A percentile compares a stretch with the other conserved stretches of the same genome.
These are phyloP conservation scores for Gastrolobium villosum DNA, from an alignment of 306 rosid genomes.

Conservation along the genomic window DNA sequence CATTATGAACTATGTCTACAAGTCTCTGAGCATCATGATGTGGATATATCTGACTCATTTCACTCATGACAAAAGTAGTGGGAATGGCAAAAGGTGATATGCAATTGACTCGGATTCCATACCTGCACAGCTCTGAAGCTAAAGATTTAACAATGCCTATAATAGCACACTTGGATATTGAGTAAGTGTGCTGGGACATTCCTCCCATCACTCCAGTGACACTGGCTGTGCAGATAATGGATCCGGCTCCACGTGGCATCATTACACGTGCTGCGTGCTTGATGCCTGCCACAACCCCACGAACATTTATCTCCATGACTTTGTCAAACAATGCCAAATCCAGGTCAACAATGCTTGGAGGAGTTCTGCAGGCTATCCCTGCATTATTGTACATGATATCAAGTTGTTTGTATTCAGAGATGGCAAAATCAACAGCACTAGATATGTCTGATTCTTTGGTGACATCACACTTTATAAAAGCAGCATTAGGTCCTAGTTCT, in stretches of 20 bases:
- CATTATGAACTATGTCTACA: constrained; percentile 55
- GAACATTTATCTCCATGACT: constrained; percentile 76
- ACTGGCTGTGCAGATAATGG: constrained; percentile 89
- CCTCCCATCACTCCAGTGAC: constrained; percentile 84
- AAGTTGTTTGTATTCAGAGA: constrained; percentile 66
- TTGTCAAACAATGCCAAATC: constrained; percentile 67
- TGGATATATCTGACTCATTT: constrained; percentile 63
- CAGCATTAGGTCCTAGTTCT: constrained; percentile 76
- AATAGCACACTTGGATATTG: constrained; percentile 77
- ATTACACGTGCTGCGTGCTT: constrained; percentile 90
- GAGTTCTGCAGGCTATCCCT: constrained; percentile 78
- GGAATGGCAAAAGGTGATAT: constrained; percentile 85
- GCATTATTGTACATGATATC: constrained; percentile 92
- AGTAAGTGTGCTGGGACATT: constrained; percentile 74
- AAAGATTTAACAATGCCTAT: constrained; percentile 77
- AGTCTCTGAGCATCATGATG: constrained; percentile 52
- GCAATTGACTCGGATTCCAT: constrained; percentile 80
- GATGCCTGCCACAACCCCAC: constrained; percentile 78
- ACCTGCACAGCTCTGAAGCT: constrained; percentile 71
- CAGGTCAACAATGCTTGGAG: constrained; percentile 74
- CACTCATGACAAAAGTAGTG: constrained; percentile 64
- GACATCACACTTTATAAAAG: constrained; percentile 78
- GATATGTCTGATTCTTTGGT: constrained; percentile 79
- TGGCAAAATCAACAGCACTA: constrained; percentile 76
- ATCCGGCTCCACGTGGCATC: constrained; percentile 74